Percentiles rank a stretch among this genome's conserved stretches.
Conservation (phyloP, 768 basidiomycete species). For the Lentinula lateritia region DNA sequence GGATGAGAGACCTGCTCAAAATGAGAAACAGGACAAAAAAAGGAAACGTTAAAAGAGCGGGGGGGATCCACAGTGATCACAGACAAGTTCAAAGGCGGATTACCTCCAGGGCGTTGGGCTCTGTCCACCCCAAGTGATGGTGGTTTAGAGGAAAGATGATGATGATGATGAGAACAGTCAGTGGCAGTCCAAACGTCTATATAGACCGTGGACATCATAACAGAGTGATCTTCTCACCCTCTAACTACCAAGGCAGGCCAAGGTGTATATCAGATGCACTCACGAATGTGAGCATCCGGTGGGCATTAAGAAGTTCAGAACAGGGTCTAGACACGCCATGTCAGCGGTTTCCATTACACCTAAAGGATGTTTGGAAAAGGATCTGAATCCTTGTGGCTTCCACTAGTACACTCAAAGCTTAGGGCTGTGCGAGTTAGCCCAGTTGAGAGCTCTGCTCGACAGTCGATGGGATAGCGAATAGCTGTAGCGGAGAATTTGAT, state of each 20-base stretch:
- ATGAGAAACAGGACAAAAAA: neutral
- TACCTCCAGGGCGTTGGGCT: neutral
- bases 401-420: too few relatives aligned
- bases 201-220: neutral
- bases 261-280: neutral
- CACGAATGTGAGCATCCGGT: neutral
- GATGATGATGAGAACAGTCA: slow-evolving; percentile 4
- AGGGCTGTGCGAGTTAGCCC: too few relatives aligned
- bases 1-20: slow-evolving; percentile 2
- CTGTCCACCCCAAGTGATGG: neutral
- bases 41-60: neutral
- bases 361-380: neutral
- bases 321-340: neutral
- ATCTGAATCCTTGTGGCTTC: neutral
- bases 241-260: neutral
- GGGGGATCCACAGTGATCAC: neutral
- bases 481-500: too few relatives aligned
- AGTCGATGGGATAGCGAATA: too few relatives aligned
- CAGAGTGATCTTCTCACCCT: neutral
- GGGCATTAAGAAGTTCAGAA: neutral
- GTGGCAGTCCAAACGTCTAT: neutral
- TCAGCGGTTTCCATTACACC: neutral
- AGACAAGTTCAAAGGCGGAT: neutral
- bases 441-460: too few relatives aligned
- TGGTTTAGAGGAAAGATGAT: neutral